Base-by-base conservation (phyloP, 2,329 filamentous ascomycete species). In the Penicillium sp. region DNA sequence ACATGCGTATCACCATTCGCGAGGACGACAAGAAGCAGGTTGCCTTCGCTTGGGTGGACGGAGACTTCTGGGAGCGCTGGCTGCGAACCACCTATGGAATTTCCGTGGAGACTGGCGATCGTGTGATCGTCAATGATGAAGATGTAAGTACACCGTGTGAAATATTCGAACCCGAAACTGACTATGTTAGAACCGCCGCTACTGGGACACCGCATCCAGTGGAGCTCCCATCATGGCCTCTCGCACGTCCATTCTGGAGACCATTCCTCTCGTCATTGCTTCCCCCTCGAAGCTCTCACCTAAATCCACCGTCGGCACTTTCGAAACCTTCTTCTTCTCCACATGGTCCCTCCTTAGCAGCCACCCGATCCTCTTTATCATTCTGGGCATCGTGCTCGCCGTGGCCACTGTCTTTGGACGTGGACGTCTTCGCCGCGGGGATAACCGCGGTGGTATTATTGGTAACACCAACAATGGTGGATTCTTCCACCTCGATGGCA, bases 1-100 rank as follows among this genome's bases (percentile, higher is more conserved):
- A 85, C 60, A 96, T 96, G 68, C 86, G 87, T 31, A 92, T 99
- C 70, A 90, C 92, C 64, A 95, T 97, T 85, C 88, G 93, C 64
- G 88, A 89, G 69, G 84, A 90, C 48, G 87, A 92, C 68, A 88
- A 88, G 64, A 96, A 93, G 72, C 89, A 96, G 70, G 92, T 97
- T 40, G 85, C 86, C 8, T 99, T 99, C 74, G 94, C 94, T 11
- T 99, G 94, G 94, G 91, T 97, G 11, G 94, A 99, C 70, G 92
- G 92, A 47, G 84, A 90, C 7, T 97, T 97, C 74, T 99, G 94
- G 94, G 92, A 97, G 74, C 85, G 93, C 58, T 99, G 94, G 94
- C 85, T 99, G 60, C 84, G 88, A 62, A 92, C 88, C n/a, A 97
- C 93, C 0, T 99, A 96, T 68, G 93, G 93, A 50, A 88, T 97